These are phyloP conservation scores for Cryptosporidium sp. DNA, from an alignment of 169 alveolate genomes.

Conservation along the genomic window DNA sequence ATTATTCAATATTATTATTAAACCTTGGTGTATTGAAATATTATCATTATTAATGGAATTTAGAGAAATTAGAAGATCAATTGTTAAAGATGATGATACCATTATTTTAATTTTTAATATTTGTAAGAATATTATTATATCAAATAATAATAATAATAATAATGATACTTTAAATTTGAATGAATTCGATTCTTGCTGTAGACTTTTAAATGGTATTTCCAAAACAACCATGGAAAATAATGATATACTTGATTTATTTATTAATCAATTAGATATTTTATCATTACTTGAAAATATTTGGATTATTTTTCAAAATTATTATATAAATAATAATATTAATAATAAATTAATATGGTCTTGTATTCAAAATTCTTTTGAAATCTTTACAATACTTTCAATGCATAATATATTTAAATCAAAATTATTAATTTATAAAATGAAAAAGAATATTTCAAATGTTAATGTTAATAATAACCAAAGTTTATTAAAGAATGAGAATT, in stretches of 20 bases:
- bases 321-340: not conserved
- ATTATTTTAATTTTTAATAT: slow-evolving; percentile 26
- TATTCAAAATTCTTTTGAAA: slow-evolving; percentile 56
- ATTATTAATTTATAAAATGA: slow-evolving; percentile 35
- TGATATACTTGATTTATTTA: slow-evolving; percentile 16
- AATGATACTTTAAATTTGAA: not conserved
- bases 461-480: not conserved
- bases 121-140: slow-evolving; percentile 22
- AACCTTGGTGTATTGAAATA: slow-evolving; percentile 25
- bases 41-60: slow-evolving; percentile 47
- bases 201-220: slow-evolving; percentile 39
- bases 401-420: slow-evolving; percentile 38
- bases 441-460: not conserved
- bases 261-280: slow-evolving; percentile 17
- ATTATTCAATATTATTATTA: not conserved
- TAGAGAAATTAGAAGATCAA: slow-evolving; percentile 22
- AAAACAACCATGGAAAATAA: slow-evolving; percentile 37
- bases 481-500: not conserved
- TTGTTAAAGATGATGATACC: slow-evolving; percentile 53
- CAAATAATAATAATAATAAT: not conserved
- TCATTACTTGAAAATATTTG: slow-evolving; percentile 9
- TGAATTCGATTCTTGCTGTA: slow-evolving; percentile 39
- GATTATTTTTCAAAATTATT: not conserved
- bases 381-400: slow-evolving; percentile 45
- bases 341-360: slow-evolving; percentile 4